Percentiles rank a stretch among this genome's conserved stretches.
These are phyloP conservation scores for Aegle marmelos DNA, from an alignment of 345 rosid genomes.

Conservation along the genomic window DNA sequence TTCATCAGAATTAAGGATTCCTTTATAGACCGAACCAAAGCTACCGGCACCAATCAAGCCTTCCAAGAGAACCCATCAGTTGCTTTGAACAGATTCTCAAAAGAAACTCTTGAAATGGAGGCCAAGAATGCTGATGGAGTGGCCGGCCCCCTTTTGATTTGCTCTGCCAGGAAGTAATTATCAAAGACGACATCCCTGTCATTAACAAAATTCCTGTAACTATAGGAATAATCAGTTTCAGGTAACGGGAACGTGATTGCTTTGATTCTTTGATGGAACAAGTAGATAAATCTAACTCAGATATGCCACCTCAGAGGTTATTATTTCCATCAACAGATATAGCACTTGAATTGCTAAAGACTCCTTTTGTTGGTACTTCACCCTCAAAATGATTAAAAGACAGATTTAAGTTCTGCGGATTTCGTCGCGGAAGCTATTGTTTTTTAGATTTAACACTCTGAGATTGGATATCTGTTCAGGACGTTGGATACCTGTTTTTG, in stretches of 20 bases:
- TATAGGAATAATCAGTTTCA: not conserved
- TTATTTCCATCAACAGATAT: conserved; percentile 27
- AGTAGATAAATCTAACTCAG: not conserved
- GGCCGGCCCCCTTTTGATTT: conserved; percentile 1
- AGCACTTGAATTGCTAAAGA: conserved; percentile 31
- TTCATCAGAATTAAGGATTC: too few relatives aligned
- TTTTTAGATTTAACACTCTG: too few relatives aligned
- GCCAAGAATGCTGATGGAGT: not conserved
- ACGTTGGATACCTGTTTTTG: too few relatives aligned
- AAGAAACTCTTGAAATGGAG: conserved; percentile 9
- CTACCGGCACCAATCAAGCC: too few relatives aligned
- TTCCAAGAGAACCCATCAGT: too few relatives aligned
- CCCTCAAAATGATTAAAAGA: conserved; percentile 47
- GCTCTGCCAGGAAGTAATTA: not conserved
- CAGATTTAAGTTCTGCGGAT: conserved; percentile 25
- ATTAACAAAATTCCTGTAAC: not conserved
- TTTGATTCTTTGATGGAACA: conserved; percentile 8
- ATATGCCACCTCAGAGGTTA: conserved; percentile 36
- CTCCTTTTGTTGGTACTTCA: conserved; percentile 33
- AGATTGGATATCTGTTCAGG: too few relatives aligned
- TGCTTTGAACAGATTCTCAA: conserved; percentile 16
- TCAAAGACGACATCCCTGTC: not conserved
- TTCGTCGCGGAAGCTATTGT: not conserved
- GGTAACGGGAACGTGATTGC: not conserved
- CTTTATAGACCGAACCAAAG: too few relatives aligned